Base-by-base conservation (phyloP, 1,139 yeast species). In the Nakaseomyces delphensis region DNA sequence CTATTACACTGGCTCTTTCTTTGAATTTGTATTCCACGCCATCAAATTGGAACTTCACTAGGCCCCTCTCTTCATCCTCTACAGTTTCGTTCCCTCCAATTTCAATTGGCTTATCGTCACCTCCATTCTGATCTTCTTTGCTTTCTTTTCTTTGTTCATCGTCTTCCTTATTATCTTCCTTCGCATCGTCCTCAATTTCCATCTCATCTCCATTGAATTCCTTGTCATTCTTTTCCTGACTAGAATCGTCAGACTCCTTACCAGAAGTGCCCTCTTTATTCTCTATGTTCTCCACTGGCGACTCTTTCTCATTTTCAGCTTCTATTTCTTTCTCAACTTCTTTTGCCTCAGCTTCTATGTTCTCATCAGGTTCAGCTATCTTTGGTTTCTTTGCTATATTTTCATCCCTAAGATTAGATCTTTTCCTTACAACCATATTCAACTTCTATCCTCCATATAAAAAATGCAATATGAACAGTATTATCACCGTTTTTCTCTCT, bases 1-100 rank as follows among this genome's bases (percentile, higher is more conserved):
- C 98, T 15, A 87, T 71, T 2, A 89, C 97, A 4, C 96, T 87
- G 0, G 97, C 93, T 48, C 96, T 71, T 61, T 91, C 98, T 56
- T 83, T 84, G 64, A 83, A 89, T 21, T 86, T 77, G 60, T 89
- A 87, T 45, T 74, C 71, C n/a, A 76, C 76, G 1, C 95, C 96
- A 56, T 86, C 95, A 56, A 78, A 79, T 42, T 68, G 70, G 55
- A 78, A 79, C 13, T 68, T 65, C 38, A 65, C 71, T 36, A 71
- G 74, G 36, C 81, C 67, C 48, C 75, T 62, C n/a, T 59, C 60
- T 44, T 63, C 67, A 43, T 62, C 66, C 31, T 56, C 64, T 1
- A 52, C 52, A 4, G 51, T 54, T 28, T 53, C 63, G 20, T 57
- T 56, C 3, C 46, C 43, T 25, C 50, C 47, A 11, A 43, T 54